Evolutionary conservation across 1,284 basidiomycete genomes (phyloP).

Genomic region (Phellinidium pouzarii): DNA sequence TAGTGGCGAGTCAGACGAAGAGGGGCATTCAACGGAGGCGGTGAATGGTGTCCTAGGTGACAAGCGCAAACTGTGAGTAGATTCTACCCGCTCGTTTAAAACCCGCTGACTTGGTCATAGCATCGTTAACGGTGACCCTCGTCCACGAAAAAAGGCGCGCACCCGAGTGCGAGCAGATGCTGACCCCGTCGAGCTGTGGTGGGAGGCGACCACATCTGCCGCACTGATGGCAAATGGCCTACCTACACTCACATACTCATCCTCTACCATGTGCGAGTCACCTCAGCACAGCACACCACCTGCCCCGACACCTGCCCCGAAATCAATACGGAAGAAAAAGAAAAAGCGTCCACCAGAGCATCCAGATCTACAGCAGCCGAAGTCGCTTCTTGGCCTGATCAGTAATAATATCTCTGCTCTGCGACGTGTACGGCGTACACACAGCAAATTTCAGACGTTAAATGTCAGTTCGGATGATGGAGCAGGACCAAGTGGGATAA

Average conservation of each 20-base stretch:
- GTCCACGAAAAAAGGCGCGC: constrained; percentile 41
- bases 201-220: constrained; percentile 60
- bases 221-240: constrained; percentile 57
- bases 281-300: constrained; percentile 18
- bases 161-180: constrained; percentile 22
- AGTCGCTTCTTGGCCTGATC: constrained; percentile 55
- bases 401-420: constrained; percentile 68
- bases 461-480: constrained; percentile 27
- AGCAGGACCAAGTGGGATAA: not conserved
- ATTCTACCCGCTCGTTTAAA: not conserved
- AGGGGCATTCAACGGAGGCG: constrained; percentile 30
- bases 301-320: constrained; percentile 25
- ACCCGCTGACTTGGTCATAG: constrained; percentile 24
- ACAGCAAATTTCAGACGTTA: constrained; percentile 60
- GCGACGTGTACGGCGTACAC: constrained; percentile 60
- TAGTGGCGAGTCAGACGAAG: constrained; percentile 36
- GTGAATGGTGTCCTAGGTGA: constrained; percentile 36
- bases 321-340: constrained; percentile 9
- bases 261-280: constrained; percentile 29
- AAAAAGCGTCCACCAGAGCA: constrained; percentile 29
- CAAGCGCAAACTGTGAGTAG: constrained; percentile 57
- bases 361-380: constrained; percentile 21
- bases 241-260: constrained; percentile 45
- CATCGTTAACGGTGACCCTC: constrained; percentile 31
- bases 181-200: constrained; percentile 60